Percentiles rank a stretch among this genome's conserved stretches.
Evolutionary conservation across 768 basidiomycete genomes (phyloP).

Genomic region (Naematelia aurantialba): DNA sequence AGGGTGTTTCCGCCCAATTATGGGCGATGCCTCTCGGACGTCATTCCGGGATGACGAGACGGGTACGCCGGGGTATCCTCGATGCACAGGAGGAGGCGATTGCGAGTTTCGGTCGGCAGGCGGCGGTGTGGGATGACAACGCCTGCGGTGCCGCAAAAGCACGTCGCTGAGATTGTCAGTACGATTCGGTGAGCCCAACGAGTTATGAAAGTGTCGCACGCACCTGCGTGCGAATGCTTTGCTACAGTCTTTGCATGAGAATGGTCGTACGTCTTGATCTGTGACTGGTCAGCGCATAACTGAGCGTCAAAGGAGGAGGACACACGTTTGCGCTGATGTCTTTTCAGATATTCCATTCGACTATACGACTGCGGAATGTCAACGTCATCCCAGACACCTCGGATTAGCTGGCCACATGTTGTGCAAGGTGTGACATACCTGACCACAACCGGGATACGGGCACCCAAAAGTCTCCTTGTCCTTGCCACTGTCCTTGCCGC

Average conservation of each 20-base stretch:
- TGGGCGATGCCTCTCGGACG: constrained; percentile 29
- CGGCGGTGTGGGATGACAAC: constrained; percentile 48
- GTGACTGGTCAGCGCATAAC: not conserved
- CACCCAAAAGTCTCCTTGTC: constrained; percentile 45
- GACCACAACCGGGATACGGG: constrained; percentile 43
- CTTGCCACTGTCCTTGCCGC: constrained; percentile 34
- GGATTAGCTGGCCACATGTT: not conserved
- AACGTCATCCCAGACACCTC: not conserved
- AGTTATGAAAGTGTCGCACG: not conserved
- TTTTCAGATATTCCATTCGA: constrained; percentile 51
- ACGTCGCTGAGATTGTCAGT: constrained; percentile 45
- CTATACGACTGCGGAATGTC: constrained; percentile 38
- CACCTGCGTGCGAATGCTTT: constrained; percentile 52
- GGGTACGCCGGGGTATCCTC: constrained; percentile 37
- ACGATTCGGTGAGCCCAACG: not conserved
- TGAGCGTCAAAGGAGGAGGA: not conserved
- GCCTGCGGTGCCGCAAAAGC: constrained; percentile 49
- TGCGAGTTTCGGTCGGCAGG: constrained; percentile 29
- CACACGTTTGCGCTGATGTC: constrained; percentile 52
- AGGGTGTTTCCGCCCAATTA: constrained; percentile 20
- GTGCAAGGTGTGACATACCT: constrained; percentile 23
- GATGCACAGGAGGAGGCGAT: constrained; percentile 30
- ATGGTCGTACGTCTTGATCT: constrained; percentile 52
- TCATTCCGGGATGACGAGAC: constrained; percentile 41
- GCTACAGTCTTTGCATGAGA: constrained; percentile 48